Percentiles rank a stretch among this genome's conserved stretches.
Conservation (phyloP, 768 basidiomycete genomes). For the Agrocybe praecox region DNA sequence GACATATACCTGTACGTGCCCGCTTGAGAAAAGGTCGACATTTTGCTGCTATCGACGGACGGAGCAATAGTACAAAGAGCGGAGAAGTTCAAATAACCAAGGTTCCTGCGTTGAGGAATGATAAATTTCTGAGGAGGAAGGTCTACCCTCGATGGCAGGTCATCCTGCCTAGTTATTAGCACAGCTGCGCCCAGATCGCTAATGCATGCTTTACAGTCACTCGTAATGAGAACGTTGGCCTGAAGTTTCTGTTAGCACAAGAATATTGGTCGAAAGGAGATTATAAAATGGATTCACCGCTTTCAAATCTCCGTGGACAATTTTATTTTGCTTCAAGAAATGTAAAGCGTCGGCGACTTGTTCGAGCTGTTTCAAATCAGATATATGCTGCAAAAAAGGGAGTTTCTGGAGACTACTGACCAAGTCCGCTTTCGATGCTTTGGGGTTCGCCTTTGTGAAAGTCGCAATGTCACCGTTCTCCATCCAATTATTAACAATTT, state of each 20-base stretch:
- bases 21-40: slow-evolving; percentile 9
- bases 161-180: no score
- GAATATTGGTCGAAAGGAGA: background rate
- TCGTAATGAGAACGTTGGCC: background rate
- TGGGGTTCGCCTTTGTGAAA: background rate
- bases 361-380: slow-evolving; percentile 17
- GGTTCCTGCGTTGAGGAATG: background rate
- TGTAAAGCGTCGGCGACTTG: slow-evolving; percentile 28
- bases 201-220: background rate
- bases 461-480: background rate
- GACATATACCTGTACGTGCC: slow-evolving; percentile 27
- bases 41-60: no score
- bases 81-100: background rate
- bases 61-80: background rate
- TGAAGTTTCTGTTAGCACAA: background rate
- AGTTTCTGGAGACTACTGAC: background rate
- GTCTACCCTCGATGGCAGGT: no score
- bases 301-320: slow-evolving; percentile 43
- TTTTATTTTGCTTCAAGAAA: slow-evolving; percentile 21
- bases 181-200: background rate
- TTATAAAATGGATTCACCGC: slow-evolving; percentile 15
- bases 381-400: background rate
- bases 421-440: background rate
- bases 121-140: background rate
- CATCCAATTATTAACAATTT: background rate